Base-by-base conservation (phyloP, 179 eudicot species). In the Vitellaria paradoxa region DNA sequence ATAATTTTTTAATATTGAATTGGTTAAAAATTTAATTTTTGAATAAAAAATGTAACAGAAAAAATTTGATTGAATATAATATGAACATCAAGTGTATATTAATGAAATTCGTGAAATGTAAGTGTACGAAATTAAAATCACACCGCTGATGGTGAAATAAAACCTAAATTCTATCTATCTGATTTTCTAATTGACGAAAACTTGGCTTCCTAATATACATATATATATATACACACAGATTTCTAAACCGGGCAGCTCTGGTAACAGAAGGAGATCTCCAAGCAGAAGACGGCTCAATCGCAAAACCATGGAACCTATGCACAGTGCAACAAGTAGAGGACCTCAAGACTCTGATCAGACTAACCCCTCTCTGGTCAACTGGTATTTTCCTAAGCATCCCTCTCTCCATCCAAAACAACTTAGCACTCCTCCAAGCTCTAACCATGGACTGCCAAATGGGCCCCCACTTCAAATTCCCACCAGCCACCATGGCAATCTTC, bases 371-470 rank as follows among this genome's bases (percentile, higher is more conserved):
- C 0, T 87, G 90, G 88, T 72, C 88, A 9, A 73, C 82, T 61
- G 80, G 80, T 17, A 82, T 85, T 20, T 78, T 77, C 65, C 75
- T 86, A 20, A 62, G 77, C 83, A 84, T 83, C 52, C 80, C 86
- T 7, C 60, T 84, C 8, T 82, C 68, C 21, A 70, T 85, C 72
- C 81, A 76, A 80, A 18, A 26, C 40, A 84, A 88, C 80, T 49
- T 86, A 1, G 20, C 68, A 55, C 62, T 81, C 77, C 78, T 83
- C 56, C 91, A 86, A 79, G 88, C 89, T 45, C 77, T 83, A 57
- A 59, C 81, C 72, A 86, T 86, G 89, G 84, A 85, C 74, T 81
- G 85, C 12, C 85, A 75, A 37, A 62, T 88, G 23, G 87, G 80
- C 0, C 76, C 64, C 61, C 69, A 70, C 49, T 82, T 86, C 77